Conservation (phyloP, 176 grass and related monocot species). For the Zoysia pacifica region DNA sequence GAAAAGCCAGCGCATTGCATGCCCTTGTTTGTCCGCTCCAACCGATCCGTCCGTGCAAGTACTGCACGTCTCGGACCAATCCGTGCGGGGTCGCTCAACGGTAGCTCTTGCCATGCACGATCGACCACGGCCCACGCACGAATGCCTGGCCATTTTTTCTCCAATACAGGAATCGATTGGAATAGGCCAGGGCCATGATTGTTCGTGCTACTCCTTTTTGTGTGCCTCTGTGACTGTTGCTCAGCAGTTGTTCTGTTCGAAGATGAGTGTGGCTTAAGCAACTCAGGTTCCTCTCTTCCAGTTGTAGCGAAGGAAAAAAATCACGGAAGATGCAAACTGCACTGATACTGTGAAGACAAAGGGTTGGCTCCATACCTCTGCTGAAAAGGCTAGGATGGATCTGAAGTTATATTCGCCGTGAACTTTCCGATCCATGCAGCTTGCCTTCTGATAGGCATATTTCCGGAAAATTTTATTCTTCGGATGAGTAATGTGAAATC, state of each 20-base stretch:
- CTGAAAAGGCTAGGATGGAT: background rate
- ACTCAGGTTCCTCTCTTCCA: background rate
- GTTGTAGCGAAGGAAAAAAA: background rate
- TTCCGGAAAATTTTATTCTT: background rate
- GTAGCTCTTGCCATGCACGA: slow-evolving; percentile 23
- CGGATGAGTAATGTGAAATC: background rate
- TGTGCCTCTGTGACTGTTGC: background rate
- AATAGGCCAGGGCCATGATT: slow-evolving; percentile 16
- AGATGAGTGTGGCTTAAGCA: slow-evolving; percentile 49
- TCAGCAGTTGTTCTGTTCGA: background rate
- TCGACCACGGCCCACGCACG: background rate
- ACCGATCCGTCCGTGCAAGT: slow-evolving; percentile 29
- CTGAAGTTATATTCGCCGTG: background rate
- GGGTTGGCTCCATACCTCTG: too few relatives aligned
- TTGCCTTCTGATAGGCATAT: background rate
- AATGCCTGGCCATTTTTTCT: slow-evolving; percentile 40
- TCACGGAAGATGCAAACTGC: background rate
- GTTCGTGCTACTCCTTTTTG: background rate
- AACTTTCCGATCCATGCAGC: background rate
- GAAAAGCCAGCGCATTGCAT: slow-evolving; percentile 50
- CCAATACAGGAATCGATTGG: background rate
- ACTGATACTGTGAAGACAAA: background rate
- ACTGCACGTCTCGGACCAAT: slow-evolving; percentile 25
- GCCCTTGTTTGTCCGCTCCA: slow-evolving; percentile 4
- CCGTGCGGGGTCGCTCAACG: slow-evolving; percentile 29